Evolutionary conservation across 306 rosid species (phyloP), one percentile per base, ranked within the genome.

Genomic region (Parietaria judaica): DNA sequence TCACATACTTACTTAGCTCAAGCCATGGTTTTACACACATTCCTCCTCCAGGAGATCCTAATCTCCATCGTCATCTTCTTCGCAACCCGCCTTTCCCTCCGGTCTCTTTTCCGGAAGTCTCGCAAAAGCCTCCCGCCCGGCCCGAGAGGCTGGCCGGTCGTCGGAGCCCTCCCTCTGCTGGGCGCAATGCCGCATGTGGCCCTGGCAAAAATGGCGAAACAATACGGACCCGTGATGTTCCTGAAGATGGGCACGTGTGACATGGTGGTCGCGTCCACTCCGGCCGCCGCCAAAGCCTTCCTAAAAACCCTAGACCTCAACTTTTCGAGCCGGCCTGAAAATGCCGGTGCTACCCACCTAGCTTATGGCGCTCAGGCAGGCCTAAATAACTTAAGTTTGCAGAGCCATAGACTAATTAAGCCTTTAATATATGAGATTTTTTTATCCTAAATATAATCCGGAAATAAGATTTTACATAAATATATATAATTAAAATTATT

Each of bases 261-360:
- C 48, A 86, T 85, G 5, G 63, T 91, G 0, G 96, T 88, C 36
- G 98, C 83, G 0, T 81, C 92, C 0, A 87, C 98, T 0, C 96
- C 88, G 4, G n/a, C 86, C 0, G 91, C 82, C 5, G 98, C 98
- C 0, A 73, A 72, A 11, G 87, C 84, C 15, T 80, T 91, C 66
- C 57, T 91, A 58, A 91, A 91, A 67, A 39, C 63, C 48, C 89
- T 78, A 36, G 96, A 85, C 23, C 63, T 78, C 1, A 91, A 91
- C 48, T 91, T 90, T 79, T 72, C 78, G 0, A 85, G 81, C 74
- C 80, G 98, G 23, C 98, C 98, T 0, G 96, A 90, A 0, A 88
- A 80, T 60, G 72, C 95, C 6, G 96, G 86, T 0, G 89, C 89
- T 5, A 88, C 81, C 67, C 53, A 80, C 65, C 56, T 85, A 0